Conservation (phyloP, 768 basidiomycete genomes). For the Lactarius quietus region DNA sequence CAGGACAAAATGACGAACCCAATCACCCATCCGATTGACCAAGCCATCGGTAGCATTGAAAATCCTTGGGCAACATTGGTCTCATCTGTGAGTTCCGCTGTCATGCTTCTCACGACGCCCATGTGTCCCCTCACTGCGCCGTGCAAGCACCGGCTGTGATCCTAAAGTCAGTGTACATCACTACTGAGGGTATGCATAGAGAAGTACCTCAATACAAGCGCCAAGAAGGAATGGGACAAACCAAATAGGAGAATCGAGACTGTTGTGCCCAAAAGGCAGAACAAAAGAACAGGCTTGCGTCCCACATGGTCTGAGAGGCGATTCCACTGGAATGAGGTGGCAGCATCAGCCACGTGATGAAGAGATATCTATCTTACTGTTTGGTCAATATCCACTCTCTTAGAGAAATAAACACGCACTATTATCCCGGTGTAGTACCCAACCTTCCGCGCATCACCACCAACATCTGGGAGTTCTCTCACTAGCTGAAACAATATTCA, state of each 20-base stretch:
- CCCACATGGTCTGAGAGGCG: neutral
- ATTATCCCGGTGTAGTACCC: neutral
- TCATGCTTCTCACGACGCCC: neutral
- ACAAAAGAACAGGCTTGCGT: neutral
- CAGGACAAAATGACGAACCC: conserved; percentile 15
- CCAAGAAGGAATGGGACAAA: neutral
- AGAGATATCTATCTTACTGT: neutral
- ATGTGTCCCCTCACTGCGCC: neutral
- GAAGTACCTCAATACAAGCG: neutral
- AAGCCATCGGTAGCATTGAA: neutral
- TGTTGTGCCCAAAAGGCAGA: neutral
- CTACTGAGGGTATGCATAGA: neutral
- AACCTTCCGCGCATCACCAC: neutral
- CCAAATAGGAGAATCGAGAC: neutral
- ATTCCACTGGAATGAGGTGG: neutral
- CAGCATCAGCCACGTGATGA: neutral
- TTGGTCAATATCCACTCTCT: neutral
- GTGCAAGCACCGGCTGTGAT: neutral
- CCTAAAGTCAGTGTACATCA: neutral
- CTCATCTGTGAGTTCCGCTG: neutral
- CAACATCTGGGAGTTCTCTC: neutral
- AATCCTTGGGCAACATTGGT: neutral
- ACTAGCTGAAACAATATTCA: neutral
- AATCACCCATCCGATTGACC: neutral
- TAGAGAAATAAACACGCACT: neutral